Evolutionary conservation across 495 filamentous ascomycete genomes (phyloP).

Genomic region (Aspergillus baeticus): DNA sequence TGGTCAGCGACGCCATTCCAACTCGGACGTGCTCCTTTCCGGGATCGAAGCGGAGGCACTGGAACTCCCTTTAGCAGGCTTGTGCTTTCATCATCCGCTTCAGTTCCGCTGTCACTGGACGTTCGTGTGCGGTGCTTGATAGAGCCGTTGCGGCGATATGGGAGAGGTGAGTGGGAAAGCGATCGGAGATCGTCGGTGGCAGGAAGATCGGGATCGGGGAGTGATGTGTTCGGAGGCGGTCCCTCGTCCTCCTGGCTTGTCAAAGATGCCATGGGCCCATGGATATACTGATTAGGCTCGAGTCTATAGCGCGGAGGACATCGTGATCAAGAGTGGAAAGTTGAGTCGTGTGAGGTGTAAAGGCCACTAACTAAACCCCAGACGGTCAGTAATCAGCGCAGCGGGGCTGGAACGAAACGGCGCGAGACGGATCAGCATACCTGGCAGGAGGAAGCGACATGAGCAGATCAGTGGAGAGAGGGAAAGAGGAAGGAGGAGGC

Average conservation of each 20-base stretch:
- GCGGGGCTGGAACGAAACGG: constrained; percentile 4
- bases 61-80: constrained; percentile 75
- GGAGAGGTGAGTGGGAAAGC: constrained; percentile 74
- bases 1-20: constrained; percentile 39
- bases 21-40: constrained; percentile 69
- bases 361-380: constrained; percentile 1
- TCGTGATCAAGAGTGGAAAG: constrained; percentile 24
- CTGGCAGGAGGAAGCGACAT: not conserved
- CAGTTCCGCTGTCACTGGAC: constrained; percentile 83
- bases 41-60: constrained; percentile 64
- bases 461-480: constrained; percentile 2
- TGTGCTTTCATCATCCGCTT: constrained; percentile 82
- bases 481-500: constrained; percentile 5
- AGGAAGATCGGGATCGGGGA: constrained; percentile 23
- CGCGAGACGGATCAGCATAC: constrained; percentile 10
- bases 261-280: constrained; percentile 44
- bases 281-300: constrained; percentile 10
- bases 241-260: constrained; percentile 37
- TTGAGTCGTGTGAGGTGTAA: not conserved
- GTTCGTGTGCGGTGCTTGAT: constrained; percentile 44
- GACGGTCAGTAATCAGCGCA: not conserved
- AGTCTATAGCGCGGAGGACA: constrained; percentile 26
- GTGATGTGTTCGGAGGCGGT: constrained; percentile 23
- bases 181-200: constrained; percentile 39
- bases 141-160: constrained; percentile 59